Conservation (phyloP, 352 stramenopile species). For the Phytophthora nicotianae region DNA sequence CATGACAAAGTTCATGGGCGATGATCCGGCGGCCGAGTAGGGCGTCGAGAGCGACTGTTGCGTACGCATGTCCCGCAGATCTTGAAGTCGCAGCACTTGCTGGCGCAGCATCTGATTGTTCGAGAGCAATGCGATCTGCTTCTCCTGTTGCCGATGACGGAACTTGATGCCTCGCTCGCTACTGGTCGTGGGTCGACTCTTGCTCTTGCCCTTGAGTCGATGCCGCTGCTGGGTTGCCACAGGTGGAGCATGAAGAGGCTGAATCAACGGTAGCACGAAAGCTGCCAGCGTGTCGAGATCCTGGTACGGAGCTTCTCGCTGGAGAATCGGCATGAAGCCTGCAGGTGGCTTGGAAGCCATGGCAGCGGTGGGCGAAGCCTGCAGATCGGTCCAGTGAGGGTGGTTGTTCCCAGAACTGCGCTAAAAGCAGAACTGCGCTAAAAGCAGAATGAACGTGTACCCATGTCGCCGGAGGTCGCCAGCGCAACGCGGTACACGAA, state of each 20-base stretch:
- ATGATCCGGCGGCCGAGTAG: slow-evolving; percentile 9
- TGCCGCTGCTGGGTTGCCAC: background rate
- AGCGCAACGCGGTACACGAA: too few species aligned
- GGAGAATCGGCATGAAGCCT: slow-evolving; percentile 22
- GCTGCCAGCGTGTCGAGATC: background rate
- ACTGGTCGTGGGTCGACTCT: slow-evolving; percentile 26
- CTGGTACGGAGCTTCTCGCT: background rate
- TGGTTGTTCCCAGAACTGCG: too few species aligned
- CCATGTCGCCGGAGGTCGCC: too few species aligned
- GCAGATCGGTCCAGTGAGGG: too few species aligned
- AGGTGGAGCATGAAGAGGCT: background rate
- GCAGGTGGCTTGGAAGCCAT: slow-evolving; percentile 9
- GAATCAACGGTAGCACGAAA: slow-evolving; percentile 1
- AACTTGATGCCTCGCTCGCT: slow-evolving; percentile 41
- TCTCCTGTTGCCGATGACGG: slow-evolving; percentile 32
- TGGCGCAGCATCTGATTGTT: slow-evolving; percentile 25
- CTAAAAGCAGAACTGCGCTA: too few species aligned
- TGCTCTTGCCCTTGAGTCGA: slow-evolving; percentile 19
- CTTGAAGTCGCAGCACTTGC: slow-evolving; percentile 32
- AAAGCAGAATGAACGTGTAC: too few species aligned
- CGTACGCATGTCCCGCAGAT: slow-evolving; percentile 21
- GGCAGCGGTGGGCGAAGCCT: background rate
- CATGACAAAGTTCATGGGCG: slow-evolving; percentile 36
- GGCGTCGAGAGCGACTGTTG: slow-evolving; percentile 21
- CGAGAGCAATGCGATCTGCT: slow-evolving; percentile 16